Evolutionary conservation across 2,329 filamentous ascomycete species (phyloP).

Genomic region (Furcasterigmium furcatum): DNA sequence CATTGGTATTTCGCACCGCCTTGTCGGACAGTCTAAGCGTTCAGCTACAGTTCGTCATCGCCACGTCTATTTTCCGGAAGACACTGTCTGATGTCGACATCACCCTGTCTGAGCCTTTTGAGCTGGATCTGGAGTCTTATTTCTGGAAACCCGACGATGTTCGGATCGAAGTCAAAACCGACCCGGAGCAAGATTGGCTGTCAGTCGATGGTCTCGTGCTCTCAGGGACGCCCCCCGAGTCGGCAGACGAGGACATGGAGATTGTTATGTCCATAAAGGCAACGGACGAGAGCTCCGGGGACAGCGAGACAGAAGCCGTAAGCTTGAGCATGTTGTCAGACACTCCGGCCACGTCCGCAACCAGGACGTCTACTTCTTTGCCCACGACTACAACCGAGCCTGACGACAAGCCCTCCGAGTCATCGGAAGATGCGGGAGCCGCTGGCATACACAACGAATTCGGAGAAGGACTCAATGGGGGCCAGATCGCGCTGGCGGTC

Average conservation of each 20-base stretch:
- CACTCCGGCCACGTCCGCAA: constrained; percentile 12
- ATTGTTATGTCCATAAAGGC: constrained; percentile 23
- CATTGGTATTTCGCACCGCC: constrained; percentile 55
- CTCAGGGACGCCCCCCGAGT: constrained; percentile 35
- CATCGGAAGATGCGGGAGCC: constrained; percentile 15
- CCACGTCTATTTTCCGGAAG: constrained; percentile 34
- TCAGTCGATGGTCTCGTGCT: constrained; percentile 32
- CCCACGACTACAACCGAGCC: constrained; percentile 17
- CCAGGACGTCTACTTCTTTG: constrained; percentile 18
- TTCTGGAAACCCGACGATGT: constrained; percentile 35
- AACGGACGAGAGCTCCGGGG: constrained; percentile 24
- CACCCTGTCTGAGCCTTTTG: constrained; percentile 35
- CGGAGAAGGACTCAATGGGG: constrained; percentile 4
- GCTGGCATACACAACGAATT: constrained; percentile 13
- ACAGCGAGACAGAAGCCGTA: constrained; percentile 33
- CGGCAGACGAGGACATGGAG: constrained; percentile 16
- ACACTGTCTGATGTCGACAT: constrained; percentile 35
- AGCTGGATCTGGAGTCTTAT: constrained; percentile 38
- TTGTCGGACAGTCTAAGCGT: constrained; percentile 58
- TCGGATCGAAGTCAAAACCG: constrained; percentile 28
- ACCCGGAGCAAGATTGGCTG: constrained; percentile 40
- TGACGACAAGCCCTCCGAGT: constrained; percentile 9
- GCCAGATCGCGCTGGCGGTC: constrained; percentile 10
- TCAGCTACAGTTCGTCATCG: constrained; percentile 38
- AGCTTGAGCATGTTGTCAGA: constrained; percentile 28